These are phyloP conservation scores for Vigna radiata DNA, from an alignment of 306 rosid species.

Conservation along the genomic window DNA sequence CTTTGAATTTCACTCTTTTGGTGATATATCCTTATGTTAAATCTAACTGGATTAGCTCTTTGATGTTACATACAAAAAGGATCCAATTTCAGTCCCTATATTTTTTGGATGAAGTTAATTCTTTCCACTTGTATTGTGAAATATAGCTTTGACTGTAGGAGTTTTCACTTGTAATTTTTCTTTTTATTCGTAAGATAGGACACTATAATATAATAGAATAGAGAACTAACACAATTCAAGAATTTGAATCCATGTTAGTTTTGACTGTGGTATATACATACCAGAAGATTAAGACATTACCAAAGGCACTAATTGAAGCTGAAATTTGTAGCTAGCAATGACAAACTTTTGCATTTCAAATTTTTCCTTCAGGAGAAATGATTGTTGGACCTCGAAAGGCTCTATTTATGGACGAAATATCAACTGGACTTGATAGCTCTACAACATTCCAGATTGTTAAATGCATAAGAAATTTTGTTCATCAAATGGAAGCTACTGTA, in stretches of 20 bases:
- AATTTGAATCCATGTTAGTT: neutral
- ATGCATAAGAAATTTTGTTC: constrained; percentile 80
- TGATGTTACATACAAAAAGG: constrained; percentile 2
- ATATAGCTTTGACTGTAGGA: constrained; percentile 3
- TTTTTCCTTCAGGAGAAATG: constrained; percentile 73
- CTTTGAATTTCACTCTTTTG: constrained; percentile 8
- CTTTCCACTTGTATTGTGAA: constrained; percentile 3
- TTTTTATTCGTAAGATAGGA: neutral
- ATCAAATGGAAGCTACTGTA: constrained; percentile 83
- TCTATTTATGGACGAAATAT: constrained; percentile 90
- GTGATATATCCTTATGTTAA: neutral
- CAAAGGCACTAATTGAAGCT: constrained; percentile 17
- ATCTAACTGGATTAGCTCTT: constrained; percentile 20
- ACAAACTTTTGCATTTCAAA: constrained; percentile 13
- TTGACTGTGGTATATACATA: neutral
- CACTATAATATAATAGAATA: neutral
- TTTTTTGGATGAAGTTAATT: neutral
- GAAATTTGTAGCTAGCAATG: constrained; percentile 15
- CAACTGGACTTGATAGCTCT: constrained; percentile 93
- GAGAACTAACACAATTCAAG: neutral
- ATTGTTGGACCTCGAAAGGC: constrained; percentile 88
- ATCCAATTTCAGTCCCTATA: constrained; percentile 26
- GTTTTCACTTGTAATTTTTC: constrained; percentile 3
- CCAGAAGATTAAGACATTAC: constrained; percentile 8
- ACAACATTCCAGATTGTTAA: constrained; percentile 88